Base-by-base conservation (phyloP, 495 filamentous ascomycete genomes). In the Aspergillus coremiiformis region DNA sequence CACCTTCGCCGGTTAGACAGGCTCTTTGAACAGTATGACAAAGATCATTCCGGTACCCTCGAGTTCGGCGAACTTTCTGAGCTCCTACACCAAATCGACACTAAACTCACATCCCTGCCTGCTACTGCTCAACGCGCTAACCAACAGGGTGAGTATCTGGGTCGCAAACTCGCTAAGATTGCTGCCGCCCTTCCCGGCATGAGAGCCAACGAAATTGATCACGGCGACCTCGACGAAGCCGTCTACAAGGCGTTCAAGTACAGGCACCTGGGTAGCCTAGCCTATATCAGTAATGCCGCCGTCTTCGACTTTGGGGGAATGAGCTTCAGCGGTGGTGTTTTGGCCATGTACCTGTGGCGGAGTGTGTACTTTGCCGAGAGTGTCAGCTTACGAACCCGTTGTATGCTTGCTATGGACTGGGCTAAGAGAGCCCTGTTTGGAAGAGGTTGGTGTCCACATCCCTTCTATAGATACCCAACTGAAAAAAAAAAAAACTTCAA, bases 331-430 rank as follows among this genome's bases (percentile, higher is more conserved):
- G 94, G 94, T 22, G 94, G 94, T 2, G 65, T 99, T 50, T 74
- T 96, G 76, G 93, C 89, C 10, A 90, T 97, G 59, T 99, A 99
- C 69, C 80, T 95, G 47, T 99, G 94, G 94, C 74, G 91, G 39
- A 92, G 89, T 58, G 84, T 96, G 27, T 99, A 99, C 70, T 97
- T 99, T 70, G 90, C 94, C 17, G 88, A 99, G 78, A 95, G 90
- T 68, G 94, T 99, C 37, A 95, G 90, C 65, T 77, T 96, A 44
- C 73, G 94, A 62, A 99, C 94, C 39, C 78, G 93, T 49, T 76
- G 89, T 57, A 68, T 99, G 67, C 71, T 99, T 74, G 90, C 90
- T 0, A 97, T 99, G 94, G 94, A 99, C 71, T 99, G 94, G 94
- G 83, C 77, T 9, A 99, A 97, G 81, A 79, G 94, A 67, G 85